A percentile compares a stretch with the other conserved stretches of the same genome.
phyloP scores from a whole-genome alignment of 163 green algal species.

The Chlorella variabilis region DNA sequence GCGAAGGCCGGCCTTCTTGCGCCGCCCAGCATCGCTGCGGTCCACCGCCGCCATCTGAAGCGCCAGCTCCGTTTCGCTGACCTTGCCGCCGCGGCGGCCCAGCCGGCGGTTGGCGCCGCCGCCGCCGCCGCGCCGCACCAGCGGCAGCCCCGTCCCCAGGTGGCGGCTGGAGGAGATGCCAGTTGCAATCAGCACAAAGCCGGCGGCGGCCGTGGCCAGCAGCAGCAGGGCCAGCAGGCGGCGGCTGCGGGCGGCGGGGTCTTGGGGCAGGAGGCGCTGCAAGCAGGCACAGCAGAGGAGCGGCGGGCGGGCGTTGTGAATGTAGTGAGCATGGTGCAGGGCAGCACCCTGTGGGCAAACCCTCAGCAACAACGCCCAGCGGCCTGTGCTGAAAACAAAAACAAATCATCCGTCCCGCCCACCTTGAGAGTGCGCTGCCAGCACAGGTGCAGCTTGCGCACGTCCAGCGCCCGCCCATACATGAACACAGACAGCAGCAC shows the following conservation, averaged over 20 bases:
- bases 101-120: no score
- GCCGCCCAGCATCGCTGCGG: background rate
- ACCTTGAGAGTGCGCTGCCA: constrained; percentile 14
- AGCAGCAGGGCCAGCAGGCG: background rate
- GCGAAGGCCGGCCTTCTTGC: background rate
- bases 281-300: background rate
- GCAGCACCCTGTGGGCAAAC: background rate
- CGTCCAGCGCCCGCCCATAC: constrained; percentile 42
- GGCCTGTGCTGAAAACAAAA: no score
- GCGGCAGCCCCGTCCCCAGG: background rate
- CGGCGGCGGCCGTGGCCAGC: background rate
- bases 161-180: background rate
- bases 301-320: no score
- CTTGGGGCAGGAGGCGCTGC: background rate
- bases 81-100: no score
- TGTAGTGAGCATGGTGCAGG: background rate
- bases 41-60: background rate
- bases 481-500: constrained; percentile 67
- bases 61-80: background rate
- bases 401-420: no score
- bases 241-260: background rate
- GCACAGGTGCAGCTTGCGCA: background rate
- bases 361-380: no score
- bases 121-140: background rate
- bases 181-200: background rate